Base-by-base conservation (phyloP, 208 protist species). In the Trypanosoma grayi region DNA sequence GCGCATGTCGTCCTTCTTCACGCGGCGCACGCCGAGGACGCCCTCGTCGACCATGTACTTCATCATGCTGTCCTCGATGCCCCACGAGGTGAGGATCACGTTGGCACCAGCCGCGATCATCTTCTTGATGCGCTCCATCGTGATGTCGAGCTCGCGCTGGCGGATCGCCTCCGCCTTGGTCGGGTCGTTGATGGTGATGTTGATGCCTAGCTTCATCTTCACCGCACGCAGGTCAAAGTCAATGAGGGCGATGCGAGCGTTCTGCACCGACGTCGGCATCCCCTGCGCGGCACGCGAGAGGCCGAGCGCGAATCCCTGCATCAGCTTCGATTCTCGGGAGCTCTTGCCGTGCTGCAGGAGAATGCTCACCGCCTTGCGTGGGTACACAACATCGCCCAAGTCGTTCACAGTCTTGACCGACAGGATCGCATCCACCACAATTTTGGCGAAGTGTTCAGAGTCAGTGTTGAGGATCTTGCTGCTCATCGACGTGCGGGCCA, bases 1-100 rank as follows among this genome's bases (percentile, higher is more conserved):
- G 59, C 94, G 90, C 37, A 99, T 78, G 78, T 99, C 97, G 16
- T 98, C 94, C 81, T 98, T 99, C 50, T 87, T 91, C 39, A 97
- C 93, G 27, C 98, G 91, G 36, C 98, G 82, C 16, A 99, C 94
- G 52, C 91, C 99, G 56, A 99, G 98, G 11, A 97, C 91, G 33
- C 93, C 87, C 37, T 90, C 90, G 64, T 99, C 98, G 7, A 99
- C 97, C 82, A 99, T 98, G 73, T 99, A 99, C 85, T 99, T 99
- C 62, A 99, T 76, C 79, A 96, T 96, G 60, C 97, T 89, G 70
- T 99, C 98, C 74, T 99, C 98, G 67, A 99, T 99, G 60, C 92
- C 93, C 93, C 98, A 99, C 4, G 99, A 98, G n/a, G 98, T 99
- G 40, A 99, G 83, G 47, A 99, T 96, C 16, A 99, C 98, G 72